Evolutionary conservation across 1,284 basidiomycete species (phyloP).

Genomic region (Sporisorium reilianum): DNA sequence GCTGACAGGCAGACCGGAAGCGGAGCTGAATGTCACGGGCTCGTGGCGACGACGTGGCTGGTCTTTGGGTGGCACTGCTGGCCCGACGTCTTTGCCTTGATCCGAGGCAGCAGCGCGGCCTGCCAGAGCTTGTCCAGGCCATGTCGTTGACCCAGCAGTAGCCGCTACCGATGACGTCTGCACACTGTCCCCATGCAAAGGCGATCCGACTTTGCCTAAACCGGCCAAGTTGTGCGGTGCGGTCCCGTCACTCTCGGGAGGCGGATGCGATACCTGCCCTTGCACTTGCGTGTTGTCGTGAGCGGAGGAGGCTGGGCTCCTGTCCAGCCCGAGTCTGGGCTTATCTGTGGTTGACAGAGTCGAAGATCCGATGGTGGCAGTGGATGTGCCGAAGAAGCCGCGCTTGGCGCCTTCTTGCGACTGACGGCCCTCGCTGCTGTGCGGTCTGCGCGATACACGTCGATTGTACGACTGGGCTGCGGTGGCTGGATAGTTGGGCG

Average conservation of each 20-base stretch:
- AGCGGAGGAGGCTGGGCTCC: not conserved
- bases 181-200: not conserved
- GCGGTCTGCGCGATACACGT: slow-evolving; percentile 34
- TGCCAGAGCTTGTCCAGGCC: not conserved
- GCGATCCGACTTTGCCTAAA: slow-evolving; percentile 9
- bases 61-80: slow-evolving; percentile 27
- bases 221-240: not conserved
- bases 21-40: slow-evolving; percentile 12
- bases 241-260: not conserved
- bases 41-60: slow-evolving; percentile 24
- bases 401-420: slow-evolving; percentile 21
- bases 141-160: not conserved
- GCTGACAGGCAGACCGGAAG: slow-evolving; percentile 6
- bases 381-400: slow-evolving; percentile 5
- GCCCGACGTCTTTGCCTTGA: not conserved
- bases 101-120: not conserved
- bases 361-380: slow-evolving; percentile 9
- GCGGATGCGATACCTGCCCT: not conserved
- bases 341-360: slow-evolving; percentile 16
- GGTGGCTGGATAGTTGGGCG: slow-evolving; percentile 31
- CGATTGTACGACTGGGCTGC: slow-evolving; percentile 48
- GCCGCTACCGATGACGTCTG: not conserved
- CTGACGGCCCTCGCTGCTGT: slow-evolving; percentile 48
- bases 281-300: slow-evolving; percentile 2
- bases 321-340: slow-evolving; percentile 14